Evolutionary conservation across 2,329 filamentous ascomycete species (phyloP), one percentile per base, ranked within the genome.

Genomic region (Aspergillus puulaauensis): DNA sequence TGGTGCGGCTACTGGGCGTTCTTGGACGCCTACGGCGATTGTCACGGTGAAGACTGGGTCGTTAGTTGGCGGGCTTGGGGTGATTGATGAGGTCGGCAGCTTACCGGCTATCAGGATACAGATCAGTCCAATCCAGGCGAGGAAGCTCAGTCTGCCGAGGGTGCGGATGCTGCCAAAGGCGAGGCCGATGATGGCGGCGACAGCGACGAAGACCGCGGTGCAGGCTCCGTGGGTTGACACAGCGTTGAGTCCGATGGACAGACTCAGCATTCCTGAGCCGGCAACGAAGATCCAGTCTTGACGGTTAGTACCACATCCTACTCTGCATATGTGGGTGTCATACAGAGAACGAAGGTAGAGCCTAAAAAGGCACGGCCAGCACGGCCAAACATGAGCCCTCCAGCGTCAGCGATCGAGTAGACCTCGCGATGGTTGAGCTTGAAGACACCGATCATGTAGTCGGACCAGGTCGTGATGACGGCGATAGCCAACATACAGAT

Each of bases 371-470:
- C 82, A 24, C 79, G 75, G 0, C 83, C 82, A 5, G 80, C 56
- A 1, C 76, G 79, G 3, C 83, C 83, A 53, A 84, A 83, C 21
- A 86, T 73, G 54, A 84, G 78, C 40, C 71, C 70, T 11, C 82
- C 82, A 0, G 80, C 82, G 58, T 85, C 82, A 50, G 82, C 83
- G 72, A 85, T 83, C 39, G 79, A 80, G 64, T 85, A 84, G 4
- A 85, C 81, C 57, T 83, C 75, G 0, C 79, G 79, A 62, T 85
- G 82, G 6, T 73, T 71, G 33, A 83, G 61, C 63, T 85, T 85
- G 72, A 85, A 85, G 21, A 45, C 43, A 8, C 66, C 80, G 14
- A 83, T 71, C 35, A 81, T 76, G 60, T 79, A 81, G 54, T 74
- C 70, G 3, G 78, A 79, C 80, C 80, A 83, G 3, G 77, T 79